phyloP scores from a whole-genome alignment of 257 asterid species.

The Avicennia marina region DNA sequence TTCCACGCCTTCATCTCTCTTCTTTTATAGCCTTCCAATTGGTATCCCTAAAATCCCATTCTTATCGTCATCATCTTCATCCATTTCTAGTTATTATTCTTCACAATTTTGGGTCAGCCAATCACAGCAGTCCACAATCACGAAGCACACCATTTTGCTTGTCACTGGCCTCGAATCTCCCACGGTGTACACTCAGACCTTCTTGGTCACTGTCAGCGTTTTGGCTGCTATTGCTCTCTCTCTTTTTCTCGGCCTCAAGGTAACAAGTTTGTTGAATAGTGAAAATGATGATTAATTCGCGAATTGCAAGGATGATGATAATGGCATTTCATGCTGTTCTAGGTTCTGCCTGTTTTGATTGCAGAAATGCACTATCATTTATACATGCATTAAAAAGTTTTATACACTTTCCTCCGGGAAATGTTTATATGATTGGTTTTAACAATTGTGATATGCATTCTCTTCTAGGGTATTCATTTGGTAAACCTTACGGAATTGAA shows the following conservation, averaged over 20 bases:
- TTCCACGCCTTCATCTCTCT: slow-evolving; percentile 25
- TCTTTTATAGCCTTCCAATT: slow-evolving; percentile 18
- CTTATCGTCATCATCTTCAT: slow-evolving; percentile 14
- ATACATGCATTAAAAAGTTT: not conserved
- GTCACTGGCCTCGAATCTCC: slow-evolving; percentile 50
- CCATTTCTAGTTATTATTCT: slow-evolving; percentile 13
- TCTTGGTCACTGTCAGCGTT: slow-evolving; percentile 70
- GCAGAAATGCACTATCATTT: not conserved
- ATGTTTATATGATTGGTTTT: not conserved
- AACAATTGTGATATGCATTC: not conserved
- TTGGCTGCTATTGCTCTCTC: slow-evolving; percentile 80
- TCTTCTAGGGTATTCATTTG: too few species aligned
- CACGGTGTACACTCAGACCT: slow-evolving; percentile 74
- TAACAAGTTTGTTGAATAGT: not conserved
- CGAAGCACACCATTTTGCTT: slow-evolving; percentile 51
- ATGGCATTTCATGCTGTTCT: too few species aligned
- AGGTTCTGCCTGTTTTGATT: not conserved
- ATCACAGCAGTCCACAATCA: slow-evolving; percentile 18
- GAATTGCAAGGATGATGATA: too few species aligned
- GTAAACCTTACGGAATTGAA: too few species aligned
- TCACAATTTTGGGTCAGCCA: slow-evolving; percentile 25
- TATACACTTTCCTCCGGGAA: not conserved
- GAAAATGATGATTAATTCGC: too few species aligned
- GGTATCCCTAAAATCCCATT: slow-evolving; percentile 24
- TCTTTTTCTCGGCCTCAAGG: slow-evolving; percentile 88